These are phyloP conservation scores for Nicotiana otophora DNA, from an alignment of 257 asterid species.

Conservation along the genomic window DNA sequence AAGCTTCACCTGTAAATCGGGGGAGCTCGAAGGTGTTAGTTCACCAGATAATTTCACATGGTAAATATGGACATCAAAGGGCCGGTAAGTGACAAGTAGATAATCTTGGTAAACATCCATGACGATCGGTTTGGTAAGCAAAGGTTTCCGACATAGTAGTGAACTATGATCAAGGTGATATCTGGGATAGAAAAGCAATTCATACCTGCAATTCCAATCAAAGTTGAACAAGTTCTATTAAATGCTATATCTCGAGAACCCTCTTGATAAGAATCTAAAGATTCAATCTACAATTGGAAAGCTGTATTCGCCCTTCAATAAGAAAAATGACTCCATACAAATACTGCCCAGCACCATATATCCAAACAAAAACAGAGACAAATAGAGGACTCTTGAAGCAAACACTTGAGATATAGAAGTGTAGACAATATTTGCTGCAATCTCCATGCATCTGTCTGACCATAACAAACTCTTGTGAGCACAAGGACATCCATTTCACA, in stretches of 20 bases:
- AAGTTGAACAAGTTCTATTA: slow-evolving; percentile 4
- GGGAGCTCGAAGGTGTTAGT: slow-evolving; percentile 79
- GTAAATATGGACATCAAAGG: slow-evolving; percentile 93
- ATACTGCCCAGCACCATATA: neutral
- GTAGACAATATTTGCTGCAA: neutral
- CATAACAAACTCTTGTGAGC: neutral
- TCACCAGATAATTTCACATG: slow-evolving; percentile 89
- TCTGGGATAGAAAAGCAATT: slow-evolving; percentile 94
- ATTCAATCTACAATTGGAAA: neutral
- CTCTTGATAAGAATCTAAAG: neutral
- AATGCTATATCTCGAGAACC: neutral
- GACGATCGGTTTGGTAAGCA: slow-evolving; percentile 89
- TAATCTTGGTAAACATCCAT: slow-evolving; percentile 98
- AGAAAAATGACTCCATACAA: neutral
- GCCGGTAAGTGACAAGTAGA: slow-evolving; percentile 84
- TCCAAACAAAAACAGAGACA: neutral
- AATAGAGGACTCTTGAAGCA: neutral
- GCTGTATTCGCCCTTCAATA: neutral
- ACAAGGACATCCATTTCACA: neutral
- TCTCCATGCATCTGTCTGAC: slow-evolving; percentile 3
- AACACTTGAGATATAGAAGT: neutral
- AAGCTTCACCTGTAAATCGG: slow-evolving; percentile 76
- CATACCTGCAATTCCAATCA: slow-evolving; percentile 63
- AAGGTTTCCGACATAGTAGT: slow-evolving; percentile 73
- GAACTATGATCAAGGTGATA: slow-evolving; percentile 99